Evolutionary conservation across 345 rosid genomes (phyloP), one percentile per base, ranked within the genome.

Genomic region (Kernera saxatilis): DNA sequence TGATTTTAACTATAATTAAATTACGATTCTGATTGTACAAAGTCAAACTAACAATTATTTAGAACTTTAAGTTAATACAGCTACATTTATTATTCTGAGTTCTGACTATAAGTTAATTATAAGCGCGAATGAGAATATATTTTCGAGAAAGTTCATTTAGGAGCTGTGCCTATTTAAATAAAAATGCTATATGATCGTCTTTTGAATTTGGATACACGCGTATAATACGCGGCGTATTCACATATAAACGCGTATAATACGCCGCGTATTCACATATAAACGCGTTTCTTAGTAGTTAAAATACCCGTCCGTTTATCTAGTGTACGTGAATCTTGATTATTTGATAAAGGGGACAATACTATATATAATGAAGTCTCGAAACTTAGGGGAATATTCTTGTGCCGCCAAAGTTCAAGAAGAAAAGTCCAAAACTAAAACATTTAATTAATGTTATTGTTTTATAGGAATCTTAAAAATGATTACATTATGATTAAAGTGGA

Each of bases 361-460:
- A 30, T 26, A 56, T 10, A 40, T 46, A 56, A 61, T 3, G 13
- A 66, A 40, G 57, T 79, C 76, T 83, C 76, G 85, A 75, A 82
- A 77, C 18, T 57, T 77, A 68, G 84, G 89, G 84, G 99, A 94
- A 94, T 94, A 94, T 94, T 94, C 97, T 67, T 59, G 77, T 76
- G 88, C 87, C 83, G 89, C 89, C 86, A 83, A 80, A 78, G 96
- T 86, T 88, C 89, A 94, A 94, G 90, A 82, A 78, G 91, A 74
- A 89, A 83, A 83, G 50, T 84, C 90, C 97, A 94, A 87, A 81
- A 71, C n/a, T 50, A 55, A 50, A 46, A 78, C 50, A 59, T 49
- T 89, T 88, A 83, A 79, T 35, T 82, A 72, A 53, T 30, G 13
- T 22, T 1, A 21, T 52, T 36, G 26, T 22, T 60, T 60, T 68